A percentile compares a stretch with the other conserved stretches of the same genome.
Conservation (phyloP, 1,284 basidiomycete species). For the Pseudozyma hubeiensis region DNA sequence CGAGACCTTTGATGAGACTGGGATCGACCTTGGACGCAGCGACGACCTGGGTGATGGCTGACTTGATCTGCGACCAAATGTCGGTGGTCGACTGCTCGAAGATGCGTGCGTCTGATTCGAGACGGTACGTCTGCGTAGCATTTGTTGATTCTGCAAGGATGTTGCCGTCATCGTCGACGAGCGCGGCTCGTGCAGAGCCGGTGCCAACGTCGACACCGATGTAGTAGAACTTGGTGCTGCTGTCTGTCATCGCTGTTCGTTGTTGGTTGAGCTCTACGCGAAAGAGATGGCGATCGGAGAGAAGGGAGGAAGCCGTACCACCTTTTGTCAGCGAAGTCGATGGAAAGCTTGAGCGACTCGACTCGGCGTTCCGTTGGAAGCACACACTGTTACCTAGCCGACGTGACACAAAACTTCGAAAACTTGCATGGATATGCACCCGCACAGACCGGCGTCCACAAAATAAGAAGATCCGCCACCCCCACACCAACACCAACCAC, state of each 20-base stretch:
- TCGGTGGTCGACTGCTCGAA: slow-evolving; percentile 84
- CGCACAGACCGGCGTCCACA: slow-evolving; percentile 5
- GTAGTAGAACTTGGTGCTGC: slow-evolving; percentile 68
- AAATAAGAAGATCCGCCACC: slow-evolving; percentile 21
- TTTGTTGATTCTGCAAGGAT: slow-evolving; percentile 82
- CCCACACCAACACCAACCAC: slow-evolving; percentile 3
- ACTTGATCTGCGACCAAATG: slow-evolving; percentile 83
- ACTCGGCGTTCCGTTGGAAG: slow-evolving; percentile 22
- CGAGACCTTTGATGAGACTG: slow-evolving; percentile 82
- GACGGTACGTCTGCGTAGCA: slow-evolving; percentile 85
- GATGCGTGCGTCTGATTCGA: slow-evolving; percentile 85
- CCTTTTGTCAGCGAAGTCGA: too few species aligned
- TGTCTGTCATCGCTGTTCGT: slow-evolving; percentile 14
- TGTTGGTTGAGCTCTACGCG: not conserved
- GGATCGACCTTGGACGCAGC: slow-evolving; percentile 75
- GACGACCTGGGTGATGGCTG: slow-evolving; percentile 79
- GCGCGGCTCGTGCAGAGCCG: slow-evolving; percentile 88
- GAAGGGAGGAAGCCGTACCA: not conserved
- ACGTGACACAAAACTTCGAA: too few species aligned
- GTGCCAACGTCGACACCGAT: slow-evolving; percentile 81
- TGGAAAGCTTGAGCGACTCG: too few species aligned
- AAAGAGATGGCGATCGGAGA: not conserved
- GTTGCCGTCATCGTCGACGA: slow-evolving; percentile 81
- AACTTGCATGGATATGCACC: not conserved
- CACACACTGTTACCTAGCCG: too few species aligned